Evolutionary conservation across 2,329 filamentous ascomycete genomes (phyloP).

Genomic region (Lomentospora prolificans): DNA sequence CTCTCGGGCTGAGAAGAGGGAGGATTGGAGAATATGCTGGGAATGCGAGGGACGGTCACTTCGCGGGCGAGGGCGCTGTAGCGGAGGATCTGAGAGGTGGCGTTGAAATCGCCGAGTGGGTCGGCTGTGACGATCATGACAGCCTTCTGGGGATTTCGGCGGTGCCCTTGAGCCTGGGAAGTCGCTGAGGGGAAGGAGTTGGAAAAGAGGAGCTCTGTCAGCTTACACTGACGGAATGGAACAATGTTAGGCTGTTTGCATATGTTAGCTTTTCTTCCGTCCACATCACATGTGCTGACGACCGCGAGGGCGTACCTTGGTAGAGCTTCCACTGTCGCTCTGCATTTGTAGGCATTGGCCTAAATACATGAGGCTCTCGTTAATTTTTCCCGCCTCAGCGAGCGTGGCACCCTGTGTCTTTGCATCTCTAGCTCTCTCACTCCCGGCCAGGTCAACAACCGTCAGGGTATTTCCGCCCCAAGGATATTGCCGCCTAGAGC

Average conservation of each 20-base stretch:
- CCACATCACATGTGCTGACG: neutral
- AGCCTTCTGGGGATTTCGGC: constrained; percentile 69
- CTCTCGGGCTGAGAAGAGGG: constrained; percentile 16
- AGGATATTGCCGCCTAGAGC: neutral
- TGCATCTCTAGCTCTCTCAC: constrained; percentile 83
- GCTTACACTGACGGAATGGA: constrained; percentile 73
- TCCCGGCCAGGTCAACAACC: constrained; percentile 86
- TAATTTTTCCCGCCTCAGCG: constrained; percentile 95
- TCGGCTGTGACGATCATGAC: constrained; percentile 97
- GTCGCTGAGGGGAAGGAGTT: constrained; percentile 67
- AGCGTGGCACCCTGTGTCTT: constrained; percentile 90
- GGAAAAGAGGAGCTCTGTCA: constrained; percentile 78
- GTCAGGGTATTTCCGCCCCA: constrained; percentile 77
- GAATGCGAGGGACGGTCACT: constrained; percentile 81
- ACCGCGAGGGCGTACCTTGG: constrained; percentile 49
- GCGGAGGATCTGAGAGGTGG: constrained; percentile 88
- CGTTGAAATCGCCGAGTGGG: constrained; percentile 87
- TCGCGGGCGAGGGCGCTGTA: constrained; percentile 91
- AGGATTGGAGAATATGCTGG: constrained; percentile 61
- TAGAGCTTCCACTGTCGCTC: constrained; percentile 63
- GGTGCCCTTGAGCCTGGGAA: constrained; percentile 26
- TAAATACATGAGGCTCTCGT: constrained; percentile 95
- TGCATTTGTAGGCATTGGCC: constrained; percentile 96
- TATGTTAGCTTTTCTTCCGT: neutral
- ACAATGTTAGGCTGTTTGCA: constrained; percentile 54